These are phyloP conservation scores for Nicotiana attenuata DNA, from an alignment of 257 asterid species.

Conservation along the genomic window DNA sequence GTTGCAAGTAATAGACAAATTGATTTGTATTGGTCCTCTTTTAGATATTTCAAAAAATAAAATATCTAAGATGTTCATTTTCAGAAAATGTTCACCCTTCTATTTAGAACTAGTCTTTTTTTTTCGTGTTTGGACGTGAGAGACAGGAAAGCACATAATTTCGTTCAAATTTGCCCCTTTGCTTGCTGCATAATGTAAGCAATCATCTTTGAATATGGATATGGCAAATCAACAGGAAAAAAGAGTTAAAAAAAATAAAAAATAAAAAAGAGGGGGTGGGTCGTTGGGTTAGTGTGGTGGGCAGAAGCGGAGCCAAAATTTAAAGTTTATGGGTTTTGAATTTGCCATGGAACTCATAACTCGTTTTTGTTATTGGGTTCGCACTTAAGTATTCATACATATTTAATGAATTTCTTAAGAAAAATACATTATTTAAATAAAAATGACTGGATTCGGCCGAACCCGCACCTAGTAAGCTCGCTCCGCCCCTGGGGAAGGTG, in stretches of 20 bases:
- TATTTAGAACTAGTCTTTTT: background rate
- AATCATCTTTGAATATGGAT: background rate
- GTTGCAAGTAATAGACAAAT: background rate
- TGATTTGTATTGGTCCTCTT: background rate
- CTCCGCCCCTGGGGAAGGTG: background rate
- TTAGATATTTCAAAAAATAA: background rate
- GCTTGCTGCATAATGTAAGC: background rate
- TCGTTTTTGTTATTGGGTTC: too few species aligned
- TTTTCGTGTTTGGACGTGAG: constrained; percentile 1
- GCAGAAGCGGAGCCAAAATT: too few species aligned
- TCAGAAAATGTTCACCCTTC: background rate
- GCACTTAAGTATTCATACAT: too few species aligned
- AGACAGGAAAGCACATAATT: background rate
- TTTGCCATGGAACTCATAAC: too few species aligned
- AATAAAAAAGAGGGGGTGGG: background rate
- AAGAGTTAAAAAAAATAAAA: background rate
- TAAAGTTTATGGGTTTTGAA: too few species aligned
- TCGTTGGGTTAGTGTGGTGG: too few species aligned
- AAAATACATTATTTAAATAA: too few species aligned
- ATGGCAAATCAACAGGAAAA: background rate
- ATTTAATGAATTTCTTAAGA: too few species aligned
- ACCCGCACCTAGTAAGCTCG: too few species aligned
- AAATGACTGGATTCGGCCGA: too few species aligned
- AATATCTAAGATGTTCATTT: background rate
- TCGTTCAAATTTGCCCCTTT: background rate